These are phyloP conservation scores for Dissophora globulifera DNA, from an alignment of 192 early-diverging fungal species.

Conservation along the genomic window DNA sequence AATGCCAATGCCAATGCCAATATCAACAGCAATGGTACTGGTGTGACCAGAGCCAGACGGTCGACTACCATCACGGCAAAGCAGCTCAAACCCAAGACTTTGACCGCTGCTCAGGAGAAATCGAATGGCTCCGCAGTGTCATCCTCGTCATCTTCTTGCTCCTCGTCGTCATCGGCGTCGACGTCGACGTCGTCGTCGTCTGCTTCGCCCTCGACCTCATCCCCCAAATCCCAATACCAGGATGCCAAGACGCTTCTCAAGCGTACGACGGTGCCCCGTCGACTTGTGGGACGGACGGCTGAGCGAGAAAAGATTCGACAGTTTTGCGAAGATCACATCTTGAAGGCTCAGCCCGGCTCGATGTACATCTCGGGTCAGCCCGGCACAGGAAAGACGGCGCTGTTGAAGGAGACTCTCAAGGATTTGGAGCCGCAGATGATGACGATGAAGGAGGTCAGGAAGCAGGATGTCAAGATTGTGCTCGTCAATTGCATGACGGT, in stretches of 20 bases:
- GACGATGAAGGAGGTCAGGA: constrained; percentile 51
- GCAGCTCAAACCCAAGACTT: too few relatives aligned
- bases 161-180: too few relatives aligned
- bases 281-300: constrained; percentile 70
- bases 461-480: constrained; percentile 65
- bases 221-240: constrained; percentile 47
- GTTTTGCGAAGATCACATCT: constrained; percentile 66
- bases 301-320: constrained; percentile 63
- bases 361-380: constrained; percentile 92
- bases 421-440: constrained; percentile 50
- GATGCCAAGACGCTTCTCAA: constrained; percentile 75
- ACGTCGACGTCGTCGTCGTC: background rate
- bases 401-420: constrained; percentile 69
- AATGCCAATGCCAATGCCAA: too few relatives aligned
- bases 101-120: too few relatives aligned
- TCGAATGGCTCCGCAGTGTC: too few relatives aligned
- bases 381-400: constrained; percentile 95
- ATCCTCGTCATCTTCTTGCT: too few relatives aligned
- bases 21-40: too few relatives aligned
- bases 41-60: too few relatives aligned
- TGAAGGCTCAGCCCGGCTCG: constrained; percentile 64
- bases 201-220: background rate
- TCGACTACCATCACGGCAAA: too few relatives aligned
- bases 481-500: constrained; percentile 91
- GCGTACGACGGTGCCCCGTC: constrained; percentile 64